Conservation (phyloP, 306 rosid genomes). For the Cicer cuneatum region DNA sequence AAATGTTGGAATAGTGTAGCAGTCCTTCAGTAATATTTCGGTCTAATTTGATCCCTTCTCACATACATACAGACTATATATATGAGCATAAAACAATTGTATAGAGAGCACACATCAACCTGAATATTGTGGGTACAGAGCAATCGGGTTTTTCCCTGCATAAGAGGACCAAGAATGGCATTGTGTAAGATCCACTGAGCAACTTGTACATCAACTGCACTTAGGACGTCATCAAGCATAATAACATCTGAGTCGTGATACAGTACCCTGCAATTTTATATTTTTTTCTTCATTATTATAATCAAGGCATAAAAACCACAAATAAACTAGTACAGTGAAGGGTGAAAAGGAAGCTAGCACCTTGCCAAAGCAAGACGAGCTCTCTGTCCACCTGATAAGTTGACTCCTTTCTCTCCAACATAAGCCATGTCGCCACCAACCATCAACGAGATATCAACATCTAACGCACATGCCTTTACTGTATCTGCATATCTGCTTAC, state of each 20-base stretch:
- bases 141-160: constrained; percentile 69
- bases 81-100: background rate
- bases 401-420: constrained; percentile 89
- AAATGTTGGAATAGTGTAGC: constrained; percentile 5
- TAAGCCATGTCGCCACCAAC: constrained; percentile 92
- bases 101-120: constrained; percentile 53
- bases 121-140: constrained; percentile 86
- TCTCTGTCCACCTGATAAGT: constrained; percentile 96
- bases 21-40: background rate
- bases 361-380: constrained; percentile 98
- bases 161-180: constrained; percentile 79
- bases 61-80: background rate
- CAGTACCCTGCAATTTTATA: constrained; percentile 69
- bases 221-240: constrained; percentile 91
- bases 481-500: constrained; percentile 76
- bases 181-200: constrained; percentile 77
- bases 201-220: constrained; percentile 94
- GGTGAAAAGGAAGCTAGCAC: constrained; percentile 47
- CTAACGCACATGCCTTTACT: constrained; percentile 76
- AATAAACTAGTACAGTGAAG: constrained; percentile 17
- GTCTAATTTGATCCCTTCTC: background rate
- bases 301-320: constrained; percentile 20
- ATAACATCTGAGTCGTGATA: constrained; percentile 81
- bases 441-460: constrained; percentile 86
- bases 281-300: constrained; percentile 34